These are phyloP conservation scores for Ophiocordyceps sinensis DNA, from an alignment of 2,329 filamentous ascomycete species.

Conservation along the genomic window DNA sequence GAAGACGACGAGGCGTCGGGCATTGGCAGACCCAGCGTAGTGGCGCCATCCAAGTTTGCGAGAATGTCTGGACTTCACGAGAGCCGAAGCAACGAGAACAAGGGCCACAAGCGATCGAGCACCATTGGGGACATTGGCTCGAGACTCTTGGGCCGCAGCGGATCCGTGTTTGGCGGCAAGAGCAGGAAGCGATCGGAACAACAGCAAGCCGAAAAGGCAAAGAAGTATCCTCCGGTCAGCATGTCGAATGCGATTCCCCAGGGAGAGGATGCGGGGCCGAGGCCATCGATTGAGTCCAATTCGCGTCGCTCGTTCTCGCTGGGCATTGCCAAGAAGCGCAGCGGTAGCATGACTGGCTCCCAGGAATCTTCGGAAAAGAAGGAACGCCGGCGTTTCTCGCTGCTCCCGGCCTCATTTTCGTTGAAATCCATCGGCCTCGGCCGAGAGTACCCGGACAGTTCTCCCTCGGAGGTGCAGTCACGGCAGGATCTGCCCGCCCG, in stretches of 20 bases:
- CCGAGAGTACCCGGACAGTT: conserved; percentile 27
- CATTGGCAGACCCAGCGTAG: conserved; percentile 47
- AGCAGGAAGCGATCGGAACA: conserved; percentile 34
- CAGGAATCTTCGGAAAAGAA: conserved; percentile 42
- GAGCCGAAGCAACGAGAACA: conserved; percentile 27
- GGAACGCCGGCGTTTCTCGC: conserved; percentile 52
- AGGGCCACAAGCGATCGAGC: conserved; percentile 55
- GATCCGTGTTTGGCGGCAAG: conserved; percentile 61
- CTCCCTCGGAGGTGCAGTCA: conserved; percentile 26
- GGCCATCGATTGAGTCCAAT: conserved; percentile 57
- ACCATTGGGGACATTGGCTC: conserved; percentile 71
- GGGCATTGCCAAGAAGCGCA: conserved; percentile 55
- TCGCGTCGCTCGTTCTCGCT: conserved; percentile 58
- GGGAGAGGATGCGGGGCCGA: conserved; percentile 32
- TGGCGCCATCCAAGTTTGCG: conserved; percentile 43
- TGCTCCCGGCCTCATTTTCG: conserved; percentile 51
- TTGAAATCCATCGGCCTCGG: conserved; percentile 48
- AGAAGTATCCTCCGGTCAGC: conserved; percentile 78
- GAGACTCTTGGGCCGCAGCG: conserved; percentile 71
- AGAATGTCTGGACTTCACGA: conserved; percentile 43
- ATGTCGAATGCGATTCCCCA: conserved; percentile 62
- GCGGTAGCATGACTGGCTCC: conserved; percentile 47
- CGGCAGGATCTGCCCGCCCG: conserved; percentile 4
- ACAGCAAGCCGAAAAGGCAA: conserved; percentile 42
- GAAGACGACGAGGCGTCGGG: conserved; percentile 59